Base-by-base conservation (phyloP, 306 rosid genomes). In the Glycine soja region DNA sequence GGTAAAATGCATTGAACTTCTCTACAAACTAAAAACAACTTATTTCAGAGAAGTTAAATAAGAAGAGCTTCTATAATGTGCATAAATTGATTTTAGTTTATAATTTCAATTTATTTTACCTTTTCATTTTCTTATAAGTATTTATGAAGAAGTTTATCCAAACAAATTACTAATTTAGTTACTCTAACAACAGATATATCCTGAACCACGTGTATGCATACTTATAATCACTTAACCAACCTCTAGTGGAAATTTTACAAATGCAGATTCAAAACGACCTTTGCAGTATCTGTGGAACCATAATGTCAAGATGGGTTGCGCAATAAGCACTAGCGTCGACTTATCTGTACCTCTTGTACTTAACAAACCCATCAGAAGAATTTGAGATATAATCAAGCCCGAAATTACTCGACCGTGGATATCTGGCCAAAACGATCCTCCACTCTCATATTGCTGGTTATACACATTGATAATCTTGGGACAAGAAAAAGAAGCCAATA, bases 251-350 rank as follows among this genome's bases (percentile, higher is more conserved):
- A 89, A 82, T 66, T 85, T 92, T 16, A 81, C 65, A 19, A 94
- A 94, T 38, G 92, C 98, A 65, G 98, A 80, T 80, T 94, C 95
- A n/a, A 94, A 92, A 79, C 93, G 97, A 13, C 97, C 98, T 89
- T 89, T 89, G 86, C 97, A 94, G 67, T 88, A 86, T 61, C 15
- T 74, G 73, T 91, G 84, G 86, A 94, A 91, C 97, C 98, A 94
- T 72, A 92, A 10, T 52, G 98, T 92, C 81, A 92, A 81, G 80
- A 92, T 16, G 14, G 98, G 98, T 70, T 85, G 94, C 34, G 86
- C 89, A 79, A 89, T 13, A 18, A 95, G 97, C 53, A 75, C 14
- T 19, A 87, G 30, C 7, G 97, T 87, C 32, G 90, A 85, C 76
- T 86, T 64, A 4, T 79, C 50, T 24, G 92, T 87, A 40, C 86